Base-by-base conservation (phyloP, 306 rosid genomes). In the Hippophae tibetana region DNA sequence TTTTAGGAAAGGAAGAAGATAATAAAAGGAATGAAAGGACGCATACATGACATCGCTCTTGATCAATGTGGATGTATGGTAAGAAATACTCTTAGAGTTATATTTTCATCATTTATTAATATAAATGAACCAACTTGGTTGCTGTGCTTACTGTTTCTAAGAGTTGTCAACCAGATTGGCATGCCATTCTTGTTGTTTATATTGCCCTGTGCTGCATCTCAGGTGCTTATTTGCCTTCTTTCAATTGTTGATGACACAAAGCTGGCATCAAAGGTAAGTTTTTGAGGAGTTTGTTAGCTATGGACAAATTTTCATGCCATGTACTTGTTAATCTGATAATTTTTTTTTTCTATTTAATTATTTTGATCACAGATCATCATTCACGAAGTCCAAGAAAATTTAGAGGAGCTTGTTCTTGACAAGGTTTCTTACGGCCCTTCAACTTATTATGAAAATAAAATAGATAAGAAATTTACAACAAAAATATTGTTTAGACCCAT, bases 1-100 rank as follows among this genome's bases (percentile, higher is more conserved):
- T 70, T 69, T 58, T 73, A 92, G 99, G 99, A 92, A 77, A 83
- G 99, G 77, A 92, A 92, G 86, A 92, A 88, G 72, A 78, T 84
- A 67, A 68, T 92, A 78, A 92, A 92, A 81, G 99, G 99, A 78
- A 83, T 92, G 84, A 88, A 92, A 61, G 89, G 74, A 60, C 83
- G 73, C 27, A 11, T 88, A 14, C 75, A 42, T 43, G 75, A 88
- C 57, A 83, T 86, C 62, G 95, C 95, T n/a, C 74, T 58, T 59
- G 87, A 92, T 76, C 93, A 85, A 60, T 65, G 70, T 67, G 99
- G 95, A 57, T 81, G 82, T 69, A 63, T 85, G 99, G 99, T 92
- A 73, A 67, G 93, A 42, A 55, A 57, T 72, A 53, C 63, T 67
- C 60, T 43, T 48, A 43, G 31, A 42, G 46, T 9, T 11, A 58